These are phyloP conservation scores for Piper betle DNA, from an alignment of 164 flowering plant species.

Conservation along the genomic window DNA sequence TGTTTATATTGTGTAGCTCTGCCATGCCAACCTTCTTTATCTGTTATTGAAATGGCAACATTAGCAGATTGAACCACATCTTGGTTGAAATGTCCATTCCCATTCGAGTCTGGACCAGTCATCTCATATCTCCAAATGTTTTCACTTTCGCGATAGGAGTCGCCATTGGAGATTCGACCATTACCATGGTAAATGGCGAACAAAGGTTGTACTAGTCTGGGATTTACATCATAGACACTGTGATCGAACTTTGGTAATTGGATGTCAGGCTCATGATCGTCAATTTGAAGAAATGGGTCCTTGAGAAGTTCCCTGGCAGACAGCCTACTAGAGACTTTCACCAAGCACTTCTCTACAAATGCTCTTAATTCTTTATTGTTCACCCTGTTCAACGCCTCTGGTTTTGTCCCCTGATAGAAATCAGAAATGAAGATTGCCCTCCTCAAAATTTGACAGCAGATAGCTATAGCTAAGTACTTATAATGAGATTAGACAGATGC, in stretches of 20 bases:
- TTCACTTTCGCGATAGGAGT: constrained; percentile 24
- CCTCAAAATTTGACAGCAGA: neutral
- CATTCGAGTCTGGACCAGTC: constrained; percentile 27
- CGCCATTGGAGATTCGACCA: constrained; percentile 24
- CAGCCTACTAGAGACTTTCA: constrained; percentile 56
- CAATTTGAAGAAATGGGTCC: constrained; percentile 80
- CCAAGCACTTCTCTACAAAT: constrained; percentile 90
- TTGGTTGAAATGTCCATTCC: constrained; percentile 41
- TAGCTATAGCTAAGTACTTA: neutral
- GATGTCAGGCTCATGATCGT: constrained; percentile 37
- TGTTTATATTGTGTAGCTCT: neutral
- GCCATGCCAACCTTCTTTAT: constrained; percentile 57
- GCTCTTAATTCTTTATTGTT: constrained; percentile 67
- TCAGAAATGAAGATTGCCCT: neutral
- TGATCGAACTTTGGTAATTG: constrained; percentile 22
- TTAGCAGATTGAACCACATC: constrained; percentile 44
- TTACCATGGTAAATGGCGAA: constrained; percentile 12
- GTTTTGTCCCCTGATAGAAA: constrained; percentile 64
- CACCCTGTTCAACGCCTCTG: constrained; percentile 72
- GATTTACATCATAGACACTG: constrained; percentile 23
- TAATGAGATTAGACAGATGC: constrained; percentile 11
- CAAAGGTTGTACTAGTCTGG: constrained; percentile 26
- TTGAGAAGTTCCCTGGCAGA: constrained; percentile 71
- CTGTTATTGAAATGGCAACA: constrained; percentile 58
- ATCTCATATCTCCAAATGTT: constrained; percentile 26